These are phyloP conservation scores for Aspergillus steynii DNA, from an alignment of 495 filamentous ascomycete species.

Conservation along the genomic window DNA sequence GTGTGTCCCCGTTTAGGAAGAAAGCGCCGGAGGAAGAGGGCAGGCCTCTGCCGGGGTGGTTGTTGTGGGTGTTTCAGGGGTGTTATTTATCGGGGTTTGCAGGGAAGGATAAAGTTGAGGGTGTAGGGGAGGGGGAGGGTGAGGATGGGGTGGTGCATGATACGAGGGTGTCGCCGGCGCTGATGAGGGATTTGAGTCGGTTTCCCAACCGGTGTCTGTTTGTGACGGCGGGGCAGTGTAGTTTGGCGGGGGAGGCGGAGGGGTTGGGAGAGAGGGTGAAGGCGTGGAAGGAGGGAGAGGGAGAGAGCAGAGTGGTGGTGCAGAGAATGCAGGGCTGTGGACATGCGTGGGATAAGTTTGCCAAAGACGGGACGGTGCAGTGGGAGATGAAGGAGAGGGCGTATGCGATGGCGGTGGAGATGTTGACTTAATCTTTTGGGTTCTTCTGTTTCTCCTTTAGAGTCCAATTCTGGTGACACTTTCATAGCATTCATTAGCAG, in stretches of 20 bases:
- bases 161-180: slow-evolving; percentile 28
- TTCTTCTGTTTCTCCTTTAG: not conserved
- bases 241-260: slow-evolving; percentile 29
- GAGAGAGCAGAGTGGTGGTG: slow-evolving; percentile 24
- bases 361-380: slow-evolving; percentile 10
- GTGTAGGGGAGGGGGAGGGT: slow-evolving; percentile 13
- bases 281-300: slow-evolving; percentile 8
- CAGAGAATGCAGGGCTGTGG: slow-evolving; percentile 24
- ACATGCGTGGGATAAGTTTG: slow-evolving; percentile 32
- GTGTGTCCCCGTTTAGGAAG: not conserved
- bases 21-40: not conserved
- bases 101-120: not conserved
- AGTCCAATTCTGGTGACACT: not conserved
- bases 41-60: slow-evolving; percentile 1
- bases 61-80: not conserved
- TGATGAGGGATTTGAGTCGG: slow-evolving; percentile 15
- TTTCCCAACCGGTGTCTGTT: slow-evolving; percentile 27
- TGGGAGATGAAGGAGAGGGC: slow-evolving; percentile 14
- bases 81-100: not conserved
- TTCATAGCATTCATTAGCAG: not conserved
- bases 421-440: slow-evolving; percentile 12
- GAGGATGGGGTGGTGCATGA: slow-evolving; percentile 7
- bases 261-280: slow-evolving; percentile 24
- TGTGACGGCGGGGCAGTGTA: slow-evolving; percentile 30
- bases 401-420: slow-evolving; percentile 19